These are phyloP conservation scores for Suillus plorans DNA, from an alignment of 768 basidiomycete genomes.

Conservation along the genomic window DNA sequence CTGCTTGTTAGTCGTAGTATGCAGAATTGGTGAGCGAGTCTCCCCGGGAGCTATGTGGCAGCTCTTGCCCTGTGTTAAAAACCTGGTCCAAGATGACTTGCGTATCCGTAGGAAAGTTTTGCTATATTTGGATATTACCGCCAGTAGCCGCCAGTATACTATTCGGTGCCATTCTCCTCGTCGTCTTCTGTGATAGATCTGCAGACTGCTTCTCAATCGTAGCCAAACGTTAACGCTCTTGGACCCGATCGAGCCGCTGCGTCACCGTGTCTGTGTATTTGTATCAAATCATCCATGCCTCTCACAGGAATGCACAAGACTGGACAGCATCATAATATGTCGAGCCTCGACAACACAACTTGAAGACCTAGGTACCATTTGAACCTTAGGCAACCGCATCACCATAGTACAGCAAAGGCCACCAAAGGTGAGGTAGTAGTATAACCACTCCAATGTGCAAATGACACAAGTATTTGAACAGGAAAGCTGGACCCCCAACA, in stretches of 20 bases:
- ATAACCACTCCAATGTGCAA: background rate
- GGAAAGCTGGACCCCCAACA: background rate
- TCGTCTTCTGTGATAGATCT: background rate
- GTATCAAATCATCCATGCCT: background rate
- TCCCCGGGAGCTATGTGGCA: background rate
- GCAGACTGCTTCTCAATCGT: background rate
- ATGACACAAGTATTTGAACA: background rate
- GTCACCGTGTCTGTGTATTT: background rate
- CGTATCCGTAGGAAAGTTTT: background rate
- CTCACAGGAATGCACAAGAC: background rate
- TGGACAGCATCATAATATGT: background rate
- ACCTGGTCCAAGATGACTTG: slow-evolving; percentile 1
- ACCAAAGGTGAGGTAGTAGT: background rate
- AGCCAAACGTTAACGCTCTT: background rate
- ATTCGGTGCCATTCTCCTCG: background rate
- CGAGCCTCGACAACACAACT: slow-evolving; percentile 11
- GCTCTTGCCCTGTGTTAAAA: background rate
- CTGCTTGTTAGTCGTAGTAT: background rate
- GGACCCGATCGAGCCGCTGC: background rate
- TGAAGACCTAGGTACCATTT: slow-evolving; percentile 3
- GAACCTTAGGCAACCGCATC: background rate
- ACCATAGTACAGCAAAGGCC: background rate
- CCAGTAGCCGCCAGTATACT: background rate
- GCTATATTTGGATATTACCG: background rate
- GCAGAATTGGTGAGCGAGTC: background rate